These are phyloP conservation scores for Paraleonurus japonicus DNA, from an alignment of 257 asterid species.

Conservation along the genomic window DNA sequence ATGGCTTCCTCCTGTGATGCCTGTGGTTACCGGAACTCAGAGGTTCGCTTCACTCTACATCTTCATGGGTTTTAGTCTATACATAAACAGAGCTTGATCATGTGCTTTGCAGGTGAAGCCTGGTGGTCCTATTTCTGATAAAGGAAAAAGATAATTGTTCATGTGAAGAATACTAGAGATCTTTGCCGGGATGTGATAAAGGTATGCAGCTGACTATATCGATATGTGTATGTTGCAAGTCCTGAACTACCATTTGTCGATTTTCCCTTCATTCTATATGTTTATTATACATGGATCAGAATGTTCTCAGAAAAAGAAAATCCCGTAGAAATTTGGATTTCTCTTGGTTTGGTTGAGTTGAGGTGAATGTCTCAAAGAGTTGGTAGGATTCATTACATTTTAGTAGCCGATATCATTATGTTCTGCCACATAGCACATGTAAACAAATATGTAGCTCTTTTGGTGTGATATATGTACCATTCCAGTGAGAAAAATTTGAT, in stretches of 20 bases:
- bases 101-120: constrained; percentile 66
- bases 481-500: neutral
- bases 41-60: constrained; percentile 45
- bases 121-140: constrained; percentile 81
- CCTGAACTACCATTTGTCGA: neutral
- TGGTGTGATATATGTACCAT: constrained; percentile 1
- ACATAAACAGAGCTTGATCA: constrained; percentile 5
- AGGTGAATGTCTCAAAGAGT: neutral
- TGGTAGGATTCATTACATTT: neutral
- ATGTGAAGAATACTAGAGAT: constrained; percentile 65
- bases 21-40: constrained; percentile 94
- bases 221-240: neutral
- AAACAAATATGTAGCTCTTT: neutral
- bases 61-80: neutral
- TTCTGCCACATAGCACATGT: neutral
- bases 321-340: neutral
- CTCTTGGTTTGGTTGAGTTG: neutral
- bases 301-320: neutral
- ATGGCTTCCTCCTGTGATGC: constrained; percentile 92
- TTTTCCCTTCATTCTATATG: neutral
- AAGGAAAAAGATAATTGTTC: constrained; percentile 76
- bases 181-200: constrained; percentile 93
- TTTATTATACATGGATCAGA: neutral
- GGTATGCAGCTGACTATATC: constrained; percentile 40
- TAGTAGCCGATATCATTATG: neutral